Evolutionary conservation across 2,329 filamentous ascomycete species (phyloP), one percentile per base, ranked within the genome.

Genomic region (Penicillium sp.): DNA sequence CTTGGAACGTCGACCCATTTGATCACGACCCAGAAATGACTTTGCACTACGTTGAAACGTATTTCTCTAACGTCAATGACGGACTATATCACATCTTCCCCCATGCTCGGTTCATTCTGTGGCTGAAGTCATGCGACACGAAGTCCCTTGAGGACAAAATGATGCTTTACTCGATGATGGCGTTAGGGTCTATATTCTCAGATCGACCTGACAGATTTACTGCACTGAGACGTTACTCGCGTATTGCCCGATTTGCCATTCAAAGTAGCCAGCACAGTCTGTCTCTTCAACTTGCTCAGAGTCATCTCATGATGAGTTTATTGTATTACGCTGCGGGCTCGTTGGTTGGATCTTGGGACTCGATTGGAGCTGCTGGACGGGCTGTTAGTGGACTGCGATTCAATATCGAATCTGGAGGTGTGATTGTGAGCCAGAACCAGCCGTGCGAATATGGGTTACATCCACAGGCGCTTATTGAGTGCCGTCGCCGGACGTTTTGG

Each of bases 401-500:
- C 58, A 89, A 91, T 65, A 79, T 87, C 12, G 90, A 92, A 71
- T 70, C 82, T 57, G 81, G 82, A 8, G 73, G 83, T 12, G 74
- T 85, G 76, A 63, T 80, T 72, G 70, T 83, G 5, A 74, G 77
- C 1, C 83, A 84, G 54, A 76, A 77, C 15, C 70, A 76, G n/a
- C 70, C 71, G 0, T 84, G 82, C 57, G 86, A 86, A 4, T 88
- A 86, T 69, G 85, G 82, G 22, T 80, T 91, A 65, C 85, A 83
- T 67, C 82, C 81, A 60, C 76, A 77, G 54, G 86, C 85, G 33
- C 84, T 88, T 67, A 83, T 84, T 26, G 90, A 93, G 75, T 89
- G 88, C 68, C 84, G 87, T 62, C 83, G 89, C 65, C 83, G 90
- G 59, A 91, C 89, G 0, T 89, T 91, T 70, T 93, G 89, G 89